Evolutionary conservation across 1,139 yeast species (phyloP).

Genomic region (Kodamaea plutei): DNA sequence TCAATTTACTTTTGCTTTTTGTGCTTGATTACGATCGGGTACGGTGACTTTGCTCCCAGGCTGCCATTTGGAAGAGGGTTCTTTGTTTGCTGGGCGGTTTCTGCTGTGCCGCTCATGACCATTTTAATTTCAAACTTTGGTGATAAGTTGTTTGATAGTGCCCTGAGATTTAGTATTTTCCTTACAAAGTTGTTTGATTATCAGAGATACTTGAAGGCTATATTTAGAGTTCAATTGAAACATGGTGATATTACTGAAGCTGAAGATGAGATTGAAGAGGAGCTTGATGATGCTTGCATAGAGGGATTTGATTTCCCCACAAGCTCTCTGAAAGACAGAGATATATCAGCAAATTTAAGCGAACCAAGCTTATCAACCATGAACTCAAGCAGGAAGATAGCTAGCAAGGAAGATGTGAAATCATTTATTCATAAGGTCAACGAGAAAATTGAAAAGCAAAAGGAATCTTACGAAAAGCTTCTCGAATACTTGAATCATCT

Average conservation of each 20-base stretch:
- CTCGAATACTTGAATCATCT: conserved; percentile 19
- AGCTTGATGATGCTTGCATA: background rate
- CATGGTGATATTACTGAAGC: conserved; percentile 11
- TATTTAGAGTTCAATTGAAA: conserved; percentile 7
- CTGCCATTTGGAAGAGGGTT: conserved; percentile 65
- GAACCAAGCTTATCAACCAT: background rate
- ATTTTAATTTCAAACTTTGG: conserved; percentile 70
- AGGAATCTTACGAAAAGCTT: conserved; percentile 14
- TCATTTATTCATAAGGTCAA: conserved; percentile 6
- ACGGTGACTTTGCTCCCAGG: conserved; percentile 69
- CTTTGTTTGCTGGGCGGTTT: conserved; percentile 73
- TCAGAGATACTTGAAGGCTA: conserved; percentile 2
- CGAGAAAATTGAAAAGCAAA: conserved; percentile 4
- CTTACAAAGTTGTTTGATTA: conserved; percentile 9
- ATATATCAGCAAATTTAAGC: background rate
- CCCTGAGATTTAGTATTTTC: conserved; percentile 15
- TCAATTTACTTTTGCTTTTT: conserved; percentile 70
- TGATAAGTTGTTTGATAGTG: conserved; percentile 48
- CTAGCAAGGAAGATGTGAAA: background rate
- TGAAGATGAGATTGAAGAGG: conserved; percentile 8
- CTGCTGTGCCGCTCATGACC: conserved; percentile 86
- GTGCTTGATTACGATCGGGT: conserved; percentile 77
- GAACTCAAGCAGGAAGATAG: background rate
- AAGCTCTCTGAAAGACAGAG: background rate
- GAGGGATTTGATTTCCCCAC: background rate